These are phyloP conservation scores for Zymoseptoria brevis DNA, from an alignment of 2,329 filamentous ascomycete species.

Conservation along the genomic window DNA sequence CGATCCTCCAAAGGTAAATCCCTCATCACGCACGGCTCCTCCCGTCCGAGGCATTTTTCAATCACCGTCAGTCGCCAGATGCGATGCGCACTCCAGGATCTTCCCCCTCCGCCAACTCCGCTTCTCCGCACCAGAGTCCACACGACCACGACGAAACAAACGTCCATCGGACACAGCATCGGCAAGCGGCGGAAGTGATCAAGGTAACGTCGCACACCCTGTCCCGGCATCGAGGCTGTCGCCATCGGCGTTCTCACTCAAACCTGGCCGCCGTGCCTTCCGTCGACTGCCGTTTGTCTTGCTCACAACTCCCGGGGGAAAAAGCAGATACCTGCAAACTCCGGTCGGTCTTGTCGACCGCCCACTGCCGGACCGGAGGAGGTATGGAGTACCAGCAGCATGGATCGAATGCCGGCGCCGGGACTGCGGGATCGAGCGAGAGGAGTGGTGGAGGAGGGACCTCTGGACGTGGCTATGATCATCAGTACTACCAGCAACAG, in stretches of 20 bases:
- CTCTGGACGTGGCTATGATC: neutral
- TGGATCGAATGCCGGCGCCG: neutral
- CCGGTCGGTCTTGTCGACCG: no score
- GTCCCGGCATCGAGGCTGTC: neutral
- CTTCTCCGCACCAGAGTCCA: neutral
- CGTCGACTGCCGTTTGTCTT: neutral
- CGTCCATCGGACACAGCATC: neutral
- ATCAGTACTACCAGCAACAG: neutral
- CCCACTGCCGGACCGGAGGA: neutral
- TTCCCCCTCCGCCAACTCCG: neutral
- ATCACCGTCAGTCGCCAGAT: neutral
- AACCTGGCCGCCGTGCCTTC: neutral
- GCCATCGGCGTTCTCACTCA: neutral
- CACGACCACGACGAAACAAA: neutral
- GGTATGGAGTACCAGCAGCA: neutral
- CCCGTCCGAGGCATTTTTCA: neutral
- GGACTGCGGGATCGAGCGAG: neutral
- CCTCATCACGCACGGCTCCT: no score
- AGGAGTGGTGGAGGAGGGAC: neutral
- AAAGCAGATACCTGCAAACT: neutral
- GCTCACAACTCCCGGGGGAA: no score
- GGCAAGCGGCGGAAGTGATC: neutral
- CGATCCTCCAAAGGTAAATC: no score
- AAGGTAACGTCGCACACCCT: no score
- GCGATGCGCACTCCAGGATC: neutral